Percentiles rank a stretch among this genome's conserved stretches.
Conservation (phyloP, 139 green algal species). For the Chlamydomonas sphaeroides region DNA sequence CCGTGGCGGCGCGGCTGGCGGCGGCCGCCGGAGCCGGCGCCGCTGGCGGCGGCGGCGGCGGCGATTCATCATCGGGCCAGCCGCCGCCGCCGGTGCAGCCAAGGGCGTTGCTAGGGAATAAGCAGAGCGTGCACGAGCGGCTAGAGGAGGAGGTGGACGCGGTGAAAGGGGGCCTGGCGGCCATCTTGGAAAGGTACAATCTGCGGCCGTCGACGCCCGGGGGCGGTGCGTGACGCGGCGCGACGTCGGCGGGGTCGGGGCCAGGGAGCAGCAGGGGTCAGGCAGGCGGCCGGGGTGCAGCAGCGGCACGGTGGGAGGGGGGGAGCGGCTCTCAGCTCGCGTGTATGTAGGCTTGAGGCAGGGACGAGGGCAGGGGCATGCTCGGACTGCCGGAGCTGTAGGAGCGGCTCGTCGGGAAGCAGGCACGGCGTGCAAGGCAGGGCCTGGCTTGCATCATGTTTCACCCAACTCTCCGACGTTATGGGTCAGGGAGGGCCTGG, state of each 20-base stretch:
- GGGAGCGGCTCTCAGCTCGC: too few relatives aligned
- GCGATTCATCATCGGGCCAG: neutral
- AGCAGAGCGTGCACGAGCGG: constrained; percentile 22
- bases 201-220: constrained; percentile 17
- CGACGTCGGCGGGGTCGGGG: too few relatives aligned
- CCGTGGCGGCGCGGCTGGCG: neutral
- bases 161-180: constrained; percentile 43
- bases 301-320: too few relatives aligned
- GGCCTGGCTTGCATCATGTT: too few relatives aligned
- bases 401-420: too few relatives aligned
- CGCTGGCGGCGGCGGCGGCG: neutral
- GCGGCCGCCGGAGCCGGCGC: neutral
- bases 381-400: too few relatives aligned
- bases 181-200: constrained; percentile 48
- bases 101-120: constrained; percentile 4
- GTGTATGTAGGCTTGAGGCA: too few relatives aligned
- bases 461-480: too few relatives aligned
- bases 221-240: neutral
- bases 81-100: constrained; percentile 1
- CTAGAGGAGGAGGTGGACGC: constrained; percentile 46
- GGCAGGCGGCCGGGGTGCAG: too few relatives aligned
- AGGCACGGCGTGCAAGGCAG: too few relatives aligned
- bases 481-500: too few relatives aligned
- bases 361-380: too few relatives aligned
- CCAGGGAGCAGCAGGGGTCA: neutral